A percentile compares a stretch with the other conserved stretches of the same genome.
phyloP scores from a whole-genome alignment of 495 filamentous ascomycete genomes.

The Xylaria nigripes region DNA sequence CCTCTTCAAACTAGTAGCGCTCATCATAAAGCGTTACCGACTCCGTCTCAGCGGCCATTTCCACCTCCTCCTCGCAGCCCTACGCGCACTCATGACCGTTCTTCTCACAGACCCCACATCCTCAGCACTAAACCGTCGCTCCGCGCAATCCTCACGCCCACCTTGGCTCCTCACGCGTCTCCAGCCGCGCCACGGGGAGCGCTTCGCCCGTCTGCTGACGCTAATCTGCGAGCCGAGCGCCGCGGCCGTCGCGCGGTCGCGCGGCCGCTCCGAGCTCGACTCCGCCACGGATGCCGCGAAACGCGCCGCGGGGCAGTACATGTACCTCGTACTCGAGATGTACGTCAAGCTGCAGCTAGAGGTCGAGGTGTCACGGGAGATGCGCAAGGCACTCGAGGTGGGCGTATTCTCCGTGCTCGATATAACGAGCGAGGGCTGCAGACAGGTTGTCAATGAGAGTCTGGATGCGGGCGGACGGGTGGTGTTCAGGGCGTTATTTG shows the following conservation, averaged over 20 bases:
- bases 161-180: constrained; percentile 26
- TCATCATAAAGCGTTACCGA: constrained; percentile 48
- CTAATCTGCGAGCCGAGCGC: constrained; percentile 72
- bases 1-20: constrained; percentile 52
- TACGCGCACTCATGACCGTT: constrained; percentile 20
- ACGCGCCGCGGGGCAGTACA: constrained; percentile 63
- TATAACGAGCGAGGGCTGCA: constrained; percentile 54
- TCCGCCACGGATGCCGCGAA: constrained; percentile 71
- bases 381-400: constrained; percentile 60
- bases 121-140: constrained; percentile 2
- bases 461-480: constrained; percentile 61
- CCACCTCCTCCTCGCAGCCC: constrained; percentile 19
- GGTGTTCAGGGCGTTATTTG: constrained; percentile 64
- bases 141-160: constrained; percentile 19
- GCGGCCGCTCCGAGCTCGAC: constrained; percentile 44
- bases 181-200: constrained; percentile 46
- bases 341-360: constrained; percentile 63
- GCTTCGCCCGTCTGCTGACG: constrained; percentile 63
- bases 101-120: constrained; percentile 16
- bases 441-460: constrained; percentile 59
- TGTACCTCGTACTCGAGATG: constrained; percentile 62
- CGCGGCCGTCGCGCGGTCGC: constrained; percentile 55
- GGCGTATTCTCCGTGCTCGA: constrained; percentile 66
- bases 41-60: constrained; percentile 37
- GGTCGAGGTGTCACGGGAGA: constrained; percentile 35